Evolutionary conservation across 2,329 filamentous ascomycete genomes (phyloP).

Genomic region (Trichophaea hybrida): DNA sequence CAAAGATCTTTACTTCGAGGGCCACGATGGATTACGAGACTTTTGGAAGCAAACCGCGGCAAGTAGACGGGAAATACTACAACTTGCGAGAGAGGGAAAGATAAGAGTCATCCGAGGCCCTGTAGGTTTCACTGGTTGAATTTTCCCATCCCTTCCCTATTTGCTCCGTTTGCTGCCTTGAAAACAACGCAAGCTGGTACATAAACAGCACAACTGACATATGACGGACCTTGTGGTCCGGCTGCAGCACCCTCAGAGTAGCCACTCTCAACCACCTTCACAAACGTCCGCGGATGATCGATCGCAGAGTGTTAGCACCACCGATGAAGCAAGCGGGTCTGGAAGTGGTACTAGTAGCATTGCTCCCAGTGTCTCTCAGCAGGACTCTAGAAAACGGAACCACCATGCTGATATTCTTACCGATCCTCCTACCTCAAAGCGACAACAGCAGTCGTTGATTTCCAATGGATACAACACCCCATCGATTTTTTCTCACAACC

Average conservation of each 20-base stretch:
- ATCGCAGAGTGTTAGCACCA: background rate
- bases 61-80: slow-evolving; percentile 3
- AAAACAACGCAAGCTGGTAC: background rate
- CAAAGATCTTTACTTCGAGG: slow-evolving; percentile 8
- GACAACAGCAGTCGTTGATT: background rate
- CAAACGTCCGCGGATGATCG: background rate
- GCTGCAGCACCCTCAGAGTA: background rate
- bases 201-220: background rate
- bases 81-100: slow-evolving; percentile 1
- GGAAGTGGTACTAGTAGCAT: background rate
- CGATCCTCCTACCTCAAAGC: slow-evolving; percentile 2
- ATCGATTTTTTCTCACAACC: background rate
- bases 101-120: slow-evolving; percentile 6
- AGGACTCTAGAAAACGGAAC: slow-evolving; percentile 1
- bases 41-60: slow-evolving; percentile 9
- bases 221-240: slow-evolving; percentile 1
- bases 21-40: slow-evolving; percentile 5
- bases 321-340: background rate
- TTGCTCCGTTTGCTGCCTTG: background rate
- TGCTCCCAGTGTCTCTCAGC: background rate
- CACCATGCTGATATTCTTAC: background rate
- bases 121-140: slow-evolving; percentile 2
- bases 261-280: background rate
- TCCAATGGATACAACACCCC: background rate
- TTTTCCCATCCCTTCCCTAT: background rate